A percentile compares a stretch with the other conserved stretches of the same genome.
phyloP scores from a whole-genome alignment of 768 basidiomycete species.

The Russula olivacea region DNA sequence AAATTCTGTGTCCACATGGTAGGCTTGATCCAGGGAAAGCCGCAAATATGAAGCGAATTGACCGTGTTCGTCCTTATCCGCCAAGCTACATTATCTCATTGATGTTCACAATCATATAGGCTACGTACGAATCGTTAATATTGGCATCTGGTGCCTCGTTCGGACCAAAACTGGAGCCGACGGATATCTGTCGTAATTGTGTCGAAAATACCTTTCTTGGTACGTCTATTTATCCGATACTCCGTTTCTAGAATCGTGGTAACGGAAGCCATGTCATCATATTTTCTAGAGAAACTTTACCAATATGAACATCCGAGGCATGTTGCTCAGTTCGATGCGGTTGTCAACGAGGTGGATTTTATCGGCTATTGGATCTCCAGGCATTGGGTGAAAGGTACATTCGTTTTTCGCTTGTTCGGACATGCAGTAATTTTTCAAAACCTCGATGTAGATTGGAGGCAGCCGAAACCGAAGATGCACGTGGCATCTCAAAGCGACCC shows the following conservation, averaged over 20 bases:
- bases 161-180: conserved; percentile 41
- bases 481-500: conserved; percentile 51
- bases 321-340: conserved; percentile 54
- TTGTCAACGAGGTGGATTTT: conserved; percentile 40
- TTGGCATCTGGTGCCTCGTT: conserved; percentile 37
- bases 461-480: conserved; percentile 74
- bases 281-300: conserved; percentile 56
- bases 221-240: conserved; percentile 28
- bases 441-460: conserved; percentile 57
- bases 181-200: conserved; percentile 58
- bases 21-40: conserved; percentile 55
- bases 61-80: conserved; percentile 37
- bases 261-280: background rate
- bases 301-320: conserved; percentile 57
- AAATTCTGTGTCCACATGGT: conserved; percentile 59
- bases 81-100: background rate
- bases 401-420: background rate
- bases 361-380: conserved; percentile 70
- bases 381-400: conserved; percentile 65
- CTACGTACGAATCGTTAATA: conserved; percentile 40
- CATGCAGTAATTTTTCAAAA: conserved; percentile 11
- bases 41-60: conserved; percentile 62
- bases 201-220: conserved; percentile 54
- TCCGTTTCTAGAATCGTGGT: background rate
- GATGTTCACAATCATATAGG: conserved; percentile 32